Evolutionary conservation across 148 eudicot species (phyloP), one percentile per base, ranked within the genome.

Genomic region (Rhododendron mucronatum): DNA sequence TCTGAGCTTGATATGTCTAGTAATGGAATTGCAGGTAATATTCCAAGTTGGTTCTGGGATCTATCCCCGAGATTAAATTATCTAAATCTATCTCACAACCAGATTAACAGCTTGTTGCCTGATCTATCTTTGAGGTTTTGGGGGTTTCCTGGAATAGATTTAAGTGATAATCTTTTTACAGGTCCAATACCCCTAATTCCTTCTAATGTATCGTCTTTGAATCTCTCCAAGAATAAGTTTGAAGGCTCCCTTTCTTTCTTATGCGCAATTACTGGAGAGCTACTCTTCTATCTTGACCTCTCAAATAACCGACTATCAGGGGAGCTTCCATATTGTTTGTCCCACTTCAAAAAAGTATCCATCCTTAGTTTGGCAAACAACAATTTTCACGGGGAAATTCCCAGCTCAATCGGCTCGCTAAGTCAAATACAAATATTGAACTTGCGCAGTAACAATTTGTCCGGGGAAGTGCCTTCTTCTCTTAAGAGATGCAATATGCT

Each of bases 61-160:
- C 44, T 33, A 39, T 1, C 73, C 1, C 82, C 80, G n/a, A 55
- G 41, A 9, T 63, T 88, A 37, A 0, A 0, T 1, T 61, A 51
- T 20, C 15, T 82, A 55, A 85, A 89, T 69, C 83, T 89, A 23
- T 89, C 91, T 28, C 15, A 82, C n/a, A 87, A 86, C 75, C 75
- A 59, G 5, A 53, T 86, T 1, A 14, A 1, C 8, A 88, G 90
- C 39, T 15, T 48, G 0, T 35, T 89, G 37, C 85, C 85, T 10
- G 79, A 59, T n/a, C 39, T 74, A 78, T 71, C 74, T 48, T 47
- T 3, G 2, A 20, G 23, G 67, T 59, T 59, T 59, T 0, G 1
- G 67, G 1, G 48, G n/a, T 74, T 7, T 61, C 6, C 11, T 0
- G 2, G 1, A 0, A 78, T 87, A 7, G 86, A 89, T 82, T 51